A percentile compares a stretch with the other conserved stretches of the same genome.
Evolutionary conservation across 2,329 filamentous ascomycete genomes (phyloP).

Genomic region (Laburnicola sp.): DNA sequence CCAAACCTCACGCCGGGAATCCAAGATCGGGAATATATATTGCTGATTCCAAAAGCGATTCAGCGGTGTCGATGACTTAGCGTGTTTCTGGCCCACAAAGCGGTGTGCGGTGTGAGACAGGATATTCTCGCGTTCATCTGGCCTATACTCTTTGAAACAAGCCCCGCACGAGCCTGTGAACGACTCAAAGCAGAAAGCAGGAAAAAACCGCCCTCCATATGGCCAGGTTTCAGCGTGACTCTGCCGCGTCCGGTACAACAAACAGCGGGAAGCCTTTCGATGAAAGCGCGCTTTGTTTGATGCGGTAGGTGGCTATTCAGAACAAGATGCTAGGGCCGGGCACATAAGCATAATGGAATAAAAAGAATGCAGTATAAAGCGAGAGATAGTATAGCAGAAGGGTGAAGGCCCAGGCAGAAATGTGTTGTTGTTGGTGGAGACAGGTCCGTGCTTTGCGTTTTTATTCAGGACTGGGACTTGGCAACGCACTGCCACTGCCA

Average conservation of each 20-base stretch:
- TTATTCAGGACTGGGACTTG: too few species aligned
- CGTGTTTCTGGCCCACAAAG: slow-evolving; percentile 5
- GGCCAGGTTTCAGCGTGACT: slow-evolving; percentile 5
- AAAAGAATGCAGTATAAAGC: not conserved
- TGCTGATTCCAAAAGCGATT: not conserved
- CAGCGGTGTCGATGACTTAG: slow-evolving; percentile 7
- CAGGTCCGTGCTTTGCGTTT: too few species aligned
- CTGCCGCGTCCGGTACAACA: slow-evolving; percentile 1
- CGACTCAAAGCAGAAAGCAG: slow-evolving; percentile 4
- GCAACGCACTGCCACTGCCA: too few species aligned
- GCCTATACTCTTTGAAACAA: not conserved
- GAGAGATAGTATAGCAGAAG: not conserved
- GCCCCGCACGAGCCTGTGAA: not conserved
- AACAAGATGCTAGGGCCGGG: not conserved
- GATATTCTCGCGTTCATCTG: slow-evolving; percentile 1
- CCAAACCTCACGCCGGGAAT: not conserved
- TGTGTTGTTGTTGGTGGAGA: slow-evolving; percentile 1
- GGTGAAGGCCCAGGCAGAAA: slow-evolving; percentile 4
- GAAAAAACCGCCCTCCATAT: not conserved
- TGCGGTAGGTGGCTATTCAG: not conserved
- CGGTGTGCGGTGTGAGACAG: slow-evolving; percentile 1
- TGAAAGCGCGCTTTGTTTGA: slow-evolving; percentile 1
- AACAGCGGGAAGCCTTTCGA: not conserved
- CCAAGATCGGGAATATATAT: not conserved
- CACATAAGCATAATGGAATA: not conserved